Conservation (phyloP, 2,329 filamentous ascomycete genomes). For the Cercospora citrullina region DNA sequence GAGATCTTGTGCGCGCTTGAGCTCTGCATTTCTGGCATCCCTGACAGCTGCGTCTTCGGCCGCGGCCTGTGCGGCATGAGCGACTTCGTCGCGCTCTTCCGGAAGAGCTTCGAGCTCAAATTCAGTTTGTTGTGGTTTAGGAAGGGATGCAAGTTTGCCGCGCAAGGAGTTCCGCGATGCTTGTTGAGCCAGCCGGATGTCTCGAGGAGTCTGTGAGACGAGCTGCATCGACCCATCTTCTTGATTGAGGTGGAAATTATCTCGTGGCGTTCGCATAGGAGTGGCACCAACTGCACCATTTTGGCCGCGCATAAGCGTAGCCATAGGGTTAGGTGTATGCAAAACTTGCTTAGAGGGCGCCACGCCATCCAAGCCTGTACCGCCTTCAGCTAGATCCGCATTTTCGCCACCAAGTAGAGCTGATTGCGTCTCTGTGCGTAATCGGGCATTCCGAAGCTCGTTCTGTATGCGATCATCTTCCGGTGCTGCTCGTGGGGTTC, state of each 20-base stretch:
- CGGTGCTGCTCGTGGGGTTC: slow-evolving; percentile 85
- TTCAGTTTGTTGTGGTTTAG: slow-evolving; percentile 88
- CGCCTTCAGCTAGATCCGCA: slow-evolving; percentile 79
- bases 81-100: slow-evolving; percentile 70
- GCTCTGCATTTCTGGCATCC: slow-evolving; percentile 66
- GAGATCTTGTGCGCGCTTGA: slow-evolving; percentile 63
- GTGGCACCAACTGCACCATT: slow-evolving; percentile 62
- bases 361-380: slow-evolving; percentile 85
- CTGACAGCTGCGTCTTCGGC: slow-evolving; percentile 72
- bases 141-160: slow-evolving; percentile 74
- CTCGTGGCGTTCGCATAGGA: slow-evolving; percentile 82
- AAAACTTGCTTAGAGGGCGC: slow-evolving; percentile 77
- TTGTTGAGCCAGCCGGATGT: slow-evolving; percentile 70
- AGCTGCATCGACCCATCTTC: slow-evolving; percentile 66
- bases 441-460: slow-evolving; percentile 90
- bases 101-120: slow-evolving; percentile 86
- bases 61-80: slow-evolving; percentile 51
- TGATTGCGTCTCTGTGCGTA: slow-evolving; percentile 89
- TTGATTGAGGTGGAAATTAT: slow-evolving; percentile 80
- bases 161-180: slow-evolving; percentile 68
- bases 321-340: slow-evolving; percentile 92
- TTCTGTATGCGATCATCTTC: slow-evolving; percentile 96
- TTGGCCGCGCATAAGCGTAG: slow-evolving; percentile 74
- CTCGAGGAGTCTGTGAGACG: slow-evolving; percentile 72
- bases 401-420: slow-evolving; percentile 93